Conservation (phyloP, 2,329 filamentous ascomycete species). For the Cryphonectria parasitica region DNA sequence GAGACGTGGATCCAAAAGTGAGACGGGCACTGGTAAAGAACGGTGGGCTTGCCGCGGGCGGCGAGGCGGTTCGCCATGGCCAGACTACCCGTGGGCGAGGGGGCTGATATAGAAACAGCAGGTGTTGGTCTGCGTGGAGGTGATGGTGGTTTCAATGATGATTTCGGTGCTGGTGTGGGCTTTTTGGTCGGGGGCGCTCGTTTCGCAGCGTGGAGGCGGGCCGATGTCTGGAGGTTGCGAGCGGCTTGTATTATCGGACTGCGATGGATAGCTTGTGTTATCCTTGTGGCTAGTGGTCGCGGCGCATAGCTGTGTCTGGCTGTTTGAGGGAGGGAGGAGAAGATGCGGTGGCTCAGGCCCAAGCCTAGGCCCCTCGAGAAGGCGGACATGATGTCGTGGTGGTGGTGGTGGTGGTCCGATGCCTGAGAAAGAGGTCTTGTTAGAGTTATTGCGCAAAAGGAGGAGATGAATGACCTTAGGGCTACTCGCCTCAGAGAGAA, state of each 20-base stretch:
- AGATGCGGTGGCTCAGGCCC: slow-evolving; percentile 30
- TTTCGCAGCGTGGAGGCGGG: slow-evolving; percentile 20
- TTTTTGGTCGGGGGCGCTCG: slow-evolving; percentile 13
- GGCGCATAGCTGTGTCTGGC: slow-evolving; percentile 27
- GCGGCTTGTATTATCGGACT: slow-evolving; percentile 21
- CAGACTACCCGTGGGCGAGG: slow-evolving; percentile 12
- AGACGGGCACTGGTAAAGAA: slow-evolving; percentile 67
- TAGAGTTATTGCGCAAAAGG: background rate
- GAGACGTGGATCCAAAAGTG: slow-evolving; percentile 66
- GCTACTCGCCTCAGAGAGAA: background rate
- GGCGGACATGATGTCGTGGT: slow-evolving; percentile 38
- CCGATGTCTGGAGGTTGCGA: slow-evolving; percentile 27
- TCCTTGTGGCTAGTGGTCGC: slow-evolving; percentile 11
- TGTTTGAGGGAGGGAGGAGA: slow-evolving; percentile 33
- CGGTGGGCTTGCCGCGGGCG: slow-evolving; percentile 56
- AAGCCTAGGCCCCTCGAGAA: slow-evolving; percentile 41
- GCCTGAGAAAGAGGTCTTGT: slow-evolving; percentile 8
- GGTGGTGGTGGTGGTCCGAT: slow-evolving; percentile 1
- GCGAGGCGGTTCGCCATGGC: slow-evolving; percentile 56
- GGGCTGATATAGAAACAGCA: slow-evolving; percentile 10
- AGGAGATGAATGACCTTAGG: background rate
- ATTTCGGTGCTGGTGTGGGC: slow-evolving; percentile 10
- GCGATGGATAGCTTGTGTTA: slow-evolving; percentile 8
- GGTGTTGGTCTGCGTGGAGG: slow-evolving; percentile 7
- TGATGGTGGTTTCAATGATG: background rate